Percentiles rank a stretch among this genome's conserved stretches.
These are phyloP conservation scores for Daldinia concentrica DNA, from an alignment of 495 filamentous ascomycete species.

Conservation along the genomic window DNA sequence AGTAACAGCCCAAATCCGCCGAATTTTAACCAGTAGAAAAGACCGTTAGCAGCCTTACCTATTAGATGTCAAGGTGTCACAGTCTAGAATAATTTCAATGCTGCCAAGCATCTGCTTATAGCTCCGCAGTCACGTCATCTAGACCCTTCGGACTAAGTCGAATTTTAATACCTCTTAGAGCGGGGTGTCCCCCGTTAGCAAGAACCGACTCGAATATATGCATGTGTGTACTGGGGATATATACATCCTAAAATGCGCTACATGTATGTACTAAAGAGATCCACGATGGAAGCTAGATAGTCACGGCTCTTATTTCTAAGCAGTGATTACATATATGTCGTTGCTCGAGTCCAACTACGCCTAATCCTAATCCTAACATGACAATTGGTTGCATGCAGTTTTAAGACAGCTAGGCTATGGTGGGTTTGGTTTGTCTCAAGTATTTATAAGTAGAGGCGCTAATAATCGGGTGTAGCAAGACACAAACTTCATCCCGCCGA, in stretches of 20 bases:
- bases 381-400: not conserved
- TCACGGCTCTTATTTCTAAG: not conserved
- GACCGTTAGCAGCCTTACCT: no score
- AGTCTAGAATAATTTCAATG: no score
- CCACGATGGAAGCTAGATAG: not conserved
- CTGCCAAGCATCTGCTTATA: not conserved
- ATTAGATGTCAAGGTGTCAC: no score
- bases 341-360: not conserved
- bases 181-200: not conserved
- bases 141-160: not conserved
- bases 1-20: not conserved
- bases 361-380: not conserved
- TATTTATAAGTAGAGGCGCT: not conserved
- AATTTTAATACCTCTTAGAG: conserved; percentile 1
- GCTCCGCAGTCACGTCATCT: not conserved
- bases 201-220: not conserved
- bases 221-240: not conserved
- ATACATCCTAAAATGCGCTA: not conserved
- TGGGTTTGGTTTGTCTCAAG: not conserved
- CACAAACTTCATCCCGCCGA: not conserved
- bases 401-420: not conserved
- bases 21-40: not conserved
- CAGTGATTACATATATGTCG: not conserved
- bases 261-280: not conserved
- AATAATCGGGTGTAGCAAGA: not conserved